phyloP scores from a whole-genome alignment of 352 stramenopile species.

The Globisporangium apiculatum region DNA sequence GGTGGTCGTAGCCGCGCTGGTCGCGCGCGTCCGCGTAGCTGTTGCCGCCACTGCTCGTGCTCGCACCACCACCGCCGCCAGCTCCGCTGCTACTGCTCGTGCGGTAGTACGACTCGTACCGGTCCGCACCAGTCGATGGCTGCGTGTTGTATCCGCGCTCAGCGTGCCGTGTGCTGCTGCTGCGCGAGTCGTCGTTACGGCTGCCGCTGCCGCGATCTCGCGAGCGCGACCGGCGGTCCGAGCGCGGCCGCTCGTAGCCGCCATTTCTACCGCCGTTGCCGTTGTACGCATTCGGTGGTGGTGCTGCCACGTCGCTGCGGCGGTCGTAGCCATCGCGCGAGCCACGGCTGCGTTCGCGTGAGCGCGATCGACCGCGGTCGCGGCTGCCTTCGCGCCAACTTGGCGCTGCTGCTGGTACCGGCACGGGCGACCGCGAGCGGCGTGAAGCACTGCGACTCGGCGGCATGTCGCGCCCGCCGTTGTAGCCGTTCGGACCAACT shows the following conservation, averaged over 20 bases:
- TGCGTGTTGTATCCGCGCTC: slow-evolving; percentile 25
- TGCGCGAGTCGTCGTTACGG: slow-evolving; percentile 9
- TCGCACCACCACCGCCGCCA: not conserved
- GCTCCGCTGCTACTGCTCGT: slow-evolving; percentile 7
- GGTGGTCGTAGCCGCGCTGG: slow-evolving; percentile 9
- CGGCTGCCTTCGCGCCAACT: slow-evolving; percentile 12
- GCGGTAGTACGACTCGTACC: slow-evolving; percentile 19
- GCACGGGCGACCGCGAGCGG: slow-evolving; percentile 5
- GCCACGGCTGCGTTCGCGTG: slow-evolving; percentile 12
- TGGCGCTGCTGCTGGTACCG: slow-evolving; percentile 5
- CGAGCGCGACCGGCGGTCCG: slow-evolving; percentile 20
- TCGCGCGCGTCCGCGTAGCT: slow-evolving; percentile 5
- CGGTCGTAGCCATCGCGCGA: not conserved
- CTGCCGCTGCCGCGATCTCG: slow-evolving; percentile 16
- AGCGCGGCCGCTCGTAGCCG: slow-evolving; percentile 11
- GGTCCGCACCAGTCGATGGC: slow-evolving; percentile 3
- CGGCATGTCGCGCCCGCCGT: slow-evolving; percentile 1
- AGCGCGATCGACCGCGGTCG: slow-evolving; percentile 17
- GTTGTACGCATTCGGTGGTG: slow-evolving; percentile 2
- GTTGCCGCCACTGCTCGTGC: not conserved
- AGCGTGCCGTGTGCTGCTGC: slow-evolving; percentile 10
- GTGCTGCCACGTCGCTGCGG: not conserved
- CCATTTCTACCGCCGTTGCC: not conserved
- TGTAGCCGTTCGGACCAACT: slow-evolving; percentile 2
- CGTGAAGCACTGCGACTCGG: not conserved